Evolutionary conservation across 2,329 filamentous ascomycete species (phyloP).

Genomic region (Graphilbum sp.): DNA sequence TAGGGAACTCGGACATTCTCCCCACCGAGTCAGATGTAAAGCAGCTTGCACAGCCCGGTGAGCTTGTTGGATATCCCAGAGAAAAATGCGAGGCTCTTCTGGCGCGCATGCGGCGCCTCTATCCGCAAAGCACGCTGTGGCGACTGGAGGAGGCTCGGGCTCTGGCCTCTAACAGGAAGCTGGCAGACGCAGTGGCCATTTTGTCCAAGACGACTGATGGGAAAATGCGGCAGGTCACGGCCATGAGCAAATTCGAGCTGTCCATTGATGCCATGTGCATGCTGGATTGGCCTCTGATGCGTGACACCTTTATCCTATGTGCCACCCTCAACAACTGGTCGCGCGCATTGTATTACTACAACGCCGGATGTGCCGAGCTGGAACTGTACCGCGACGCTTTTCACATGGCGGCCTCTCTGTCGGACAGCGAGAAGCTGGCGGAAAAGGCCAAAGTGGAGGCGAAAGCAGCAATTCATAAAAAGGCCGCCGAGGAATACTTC

Average conservation of each 20-base stretch:
- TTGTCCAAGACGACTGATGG: conserved; percentile 43
- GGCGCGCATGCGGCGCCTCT: conserved; percentile 55
- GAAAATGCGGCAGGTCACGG: conserved; percentile 76
- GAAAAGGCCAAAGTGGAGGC: conserved; percentile 6
- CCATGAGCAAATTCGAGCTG: conserved; percentile 72
- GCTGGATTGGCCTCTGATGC: conserved; percentile 60
- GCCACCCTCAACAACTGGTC: conserved; percentile 82
- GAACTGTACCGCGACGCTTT: conserved; percentile 59
- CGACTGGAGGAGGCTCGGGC: conserved; percentile 73
- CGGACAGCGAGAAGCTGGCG: conserved; percentile 13
- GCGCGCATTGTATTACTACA: conserved; percentile 77
- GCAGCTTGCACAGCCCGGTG: conserved; percentile 28
- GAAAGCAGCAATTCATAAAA: conserved; percentile 36
- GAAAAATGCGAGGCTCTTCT: conserved; percentile 52
- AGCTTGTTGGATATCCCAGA: conserved; percentile 55
- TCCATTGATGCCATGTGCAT: conserved; percentile 63
- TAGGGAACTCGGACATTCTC: conserved; percentile 78
- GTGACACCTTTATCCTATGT: conserved; percentile 57
- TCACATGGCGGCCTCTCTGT: conserved; percentile 17
- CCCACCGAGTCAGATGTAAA: conserved; percentile 41
- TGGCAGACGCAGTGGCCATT: conserved; percentile 51
- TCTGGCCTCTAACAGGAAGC: conserved; percentile 46
- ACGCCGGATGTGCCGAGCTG: conserved; percentile 62
- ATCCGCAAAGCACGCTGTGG: conserved; percentile 76
- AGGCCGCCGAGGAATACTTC: conserved; percentile 52